Percentiles rank a stretch among this genome's conserved stretches.
Evolutionary conservation across 768 basidiomycete species (phyloP).

Genomic region (Serendipita sp.): DNA sequence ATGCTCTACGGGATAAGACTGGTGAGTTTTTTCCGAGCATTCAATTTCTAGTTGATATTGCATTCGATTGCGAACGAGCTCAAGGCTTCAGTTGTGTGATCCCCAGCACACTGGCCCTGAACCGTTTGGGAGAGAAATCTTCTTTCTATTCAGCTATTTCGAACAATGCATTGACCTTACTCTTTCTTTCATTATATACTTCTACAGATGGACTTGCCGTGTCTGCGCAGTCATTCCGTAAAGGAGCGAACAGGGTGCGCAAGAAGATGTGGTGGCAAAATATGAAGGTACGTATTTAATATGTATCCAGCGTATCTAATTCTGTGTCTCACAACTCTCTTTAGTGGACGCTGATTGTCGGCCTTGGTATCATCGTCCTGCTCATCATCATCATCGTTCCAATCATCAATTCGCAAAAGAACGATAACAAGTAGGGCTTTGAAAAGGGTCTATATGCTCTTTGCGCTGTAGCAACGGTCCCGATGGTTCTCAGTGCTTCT

Average conservation of each 20-base stretch:
- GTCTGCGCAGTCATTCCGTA: constrained; percentile 96
- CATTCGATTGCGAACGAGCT: background rate
- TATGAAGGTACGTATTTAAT: constrained; percentile 59
- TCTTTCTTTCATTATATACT: background rate
- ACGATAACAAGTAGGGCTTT: constrained; percentile 11
- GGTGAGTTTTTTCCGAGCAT: constrained; percentile 36
- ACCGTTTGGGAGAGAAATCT: too few relatives aligned
- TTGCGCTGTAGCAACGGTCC: too few relatives aligned
- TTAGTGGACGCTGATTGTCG: constrained; percentile 95
- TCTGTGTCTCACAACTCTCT: background rate
- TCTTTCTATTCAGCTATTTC: too few relatives aligned
- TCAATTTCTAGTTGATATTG: background rate
- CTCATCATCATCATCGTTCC: constrained; percentile 92
- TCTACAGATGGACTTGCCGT: constrained; percentile 80
- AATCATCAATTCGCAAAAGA: constrained; percentile 69
- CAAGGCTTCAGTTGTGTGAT: background rate
- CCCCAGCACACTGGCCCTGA: background rate
- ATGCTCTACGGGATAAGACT: constrained; percentile 94
- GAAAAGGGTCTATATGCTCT: too few relatives aligned
- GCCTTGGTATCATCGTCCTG: constrained; percentile 73
- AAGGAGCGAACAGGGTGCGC: constrained; percentile 91
- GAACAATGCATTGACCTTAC: too few relatives aligned
- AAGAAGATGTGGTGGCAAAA: constrained; percentile 99
- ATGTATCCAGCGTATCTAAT: constrained; percentile 7
- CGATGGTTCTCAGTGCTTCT: too few relatives aligned